Conservation (phyloP, 1,139 yeast genomes). For the Geotrichum siamense region DNA sequence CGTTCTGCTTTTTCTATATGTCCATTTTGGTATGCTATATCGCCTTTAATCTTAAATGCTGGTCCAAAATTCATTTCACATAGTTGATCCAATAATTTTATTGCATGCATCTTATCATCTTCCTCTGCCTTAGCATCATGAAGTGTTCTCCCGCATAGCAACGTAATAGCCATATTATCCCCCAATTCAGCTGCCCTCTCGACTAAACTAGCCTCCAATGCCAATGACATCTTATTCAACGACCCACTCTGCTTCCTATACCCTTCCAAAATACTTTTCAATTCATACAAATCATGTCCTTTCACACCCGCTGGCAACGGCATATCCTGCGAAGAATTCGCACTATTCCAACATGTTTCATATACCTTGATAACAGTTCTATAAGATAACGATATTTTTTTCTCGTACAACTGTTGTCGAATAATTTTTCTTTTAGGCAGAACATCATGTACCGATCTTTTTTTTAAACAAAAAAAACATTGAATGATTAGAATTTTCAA, state of each 20-base stretch:
- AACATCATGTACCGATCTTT: slow-evolving; percentile 15
- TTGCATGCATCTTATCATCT: slow-evolving; percentile 60
- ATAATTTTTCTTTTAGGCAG: slow-evolving; percentile 17
- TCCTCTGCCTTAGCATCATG: slow-evolving; percentile 27
- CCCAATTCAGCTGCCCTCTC: slow-evolving; percentile 83
- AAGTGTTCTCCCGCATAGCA: slow-evolving; percentile 48
- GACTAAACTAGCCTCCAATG: slow-evolving; percentile 60
- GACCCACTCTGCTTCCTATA: slow-evolving; percentile 56
- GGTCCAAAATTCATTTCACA: slow-evolving; percentile 55
- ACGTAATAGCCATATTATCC: slow-evolving; percentile 68
- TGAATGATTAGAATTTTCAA: too few species aligned
- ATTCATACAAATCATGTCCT: slow-evolving; percentile 55
- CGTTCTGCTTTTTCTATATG: slow-evolving; percentile 44
- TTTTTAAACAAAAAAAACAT: background rate
- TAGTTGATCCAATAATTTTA: slow-evolving; percentile 52
- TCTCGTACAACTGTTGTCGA: slow-evolving; percentile 19
- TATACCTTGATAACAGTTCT: slow-evolving; percentile 18
- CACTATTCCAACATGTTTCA: slow-evolving; percentile 19
- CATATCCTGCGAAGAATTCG: slow-evolving; percentile 15
- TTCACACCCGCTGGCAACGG: slow-evolving; percentile 40
- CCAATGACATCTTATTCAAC: slow-evolving; percentile 41
- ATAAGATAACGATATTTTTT: slow-evolving; percentile 18
- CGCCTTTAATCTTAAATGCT: slow-evolving; percentile 68
- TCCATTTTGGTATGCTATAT: slow-evolving; percentile 48
- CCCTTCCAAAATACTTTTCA: slow-evolving; percentile 59